These are phyloP conservation scores for Aspergillus flavus DNA, from an alignment of 2,329 filamentous ascomycete species.

Conservation along the genomic window DNA sequence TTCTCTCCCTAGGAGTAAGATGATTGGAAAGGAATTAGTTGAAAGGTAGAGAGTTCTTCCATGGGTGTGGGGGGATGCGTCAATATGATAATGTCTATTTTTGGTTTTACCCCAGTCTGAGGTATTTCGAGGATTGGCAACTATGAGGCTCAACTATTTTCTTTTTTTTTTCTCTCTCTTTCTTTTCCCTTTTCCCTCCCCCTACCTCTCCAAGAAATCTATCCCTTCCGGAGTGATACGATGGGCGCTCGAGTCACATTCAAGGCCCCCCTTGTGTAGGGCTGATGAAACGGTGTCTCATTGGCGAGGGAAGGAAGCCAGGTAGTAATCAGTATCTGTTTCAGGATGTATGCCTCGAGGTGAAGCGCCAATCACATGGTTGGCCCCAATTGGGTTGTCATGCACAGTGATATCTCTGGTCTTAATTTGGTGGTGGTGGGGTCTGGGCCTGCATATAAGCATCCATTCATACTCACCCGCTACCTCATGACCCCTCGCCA, in stretches of 20 bases:
- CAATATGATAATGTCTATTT: background rate
- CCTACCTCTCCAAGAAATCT: background rate
- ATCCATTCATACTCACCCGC: background rate
- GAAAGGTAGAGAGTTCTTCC: background rate
- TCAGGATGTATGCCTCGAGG: conserved; percentile 3
- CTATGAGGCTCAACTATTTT: conserved; percentile 16
- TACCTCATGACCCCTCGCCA: conserved; percentile 3
- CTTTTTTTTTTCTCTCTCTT: background rate
- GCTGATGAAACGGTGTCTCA: conserved; percentile 7
- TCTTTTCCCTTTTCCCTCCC: no score
- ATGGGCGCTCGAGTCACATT: background rate
- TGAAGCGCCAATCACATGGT: conserved; percentile 4
- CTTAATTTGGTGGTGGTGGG: background rate
- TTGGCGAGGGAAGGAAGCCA: background rate
- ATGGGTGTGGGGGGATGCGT: background rate
- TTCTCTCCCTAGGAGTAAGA: background rate
- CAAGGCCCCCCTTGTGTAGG: conserved; percentile 10
- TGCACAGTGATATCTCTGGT: background rate
- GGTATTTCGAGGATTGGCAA: background rate
- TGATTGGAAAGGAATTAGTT: background rate
- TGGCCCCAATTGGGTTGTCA: background rate
- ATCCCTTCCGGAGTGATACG: background rate
- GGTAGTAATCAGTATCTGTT: background rate
- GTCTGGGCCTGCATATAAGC: conserved; percentile 3
- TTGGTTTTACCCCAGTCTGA: background rate